phyloP scores from a whole-genome alignment of 2,329 filamentous ascomycete species.

The Annulohypoxylon truncatum region DNA sequence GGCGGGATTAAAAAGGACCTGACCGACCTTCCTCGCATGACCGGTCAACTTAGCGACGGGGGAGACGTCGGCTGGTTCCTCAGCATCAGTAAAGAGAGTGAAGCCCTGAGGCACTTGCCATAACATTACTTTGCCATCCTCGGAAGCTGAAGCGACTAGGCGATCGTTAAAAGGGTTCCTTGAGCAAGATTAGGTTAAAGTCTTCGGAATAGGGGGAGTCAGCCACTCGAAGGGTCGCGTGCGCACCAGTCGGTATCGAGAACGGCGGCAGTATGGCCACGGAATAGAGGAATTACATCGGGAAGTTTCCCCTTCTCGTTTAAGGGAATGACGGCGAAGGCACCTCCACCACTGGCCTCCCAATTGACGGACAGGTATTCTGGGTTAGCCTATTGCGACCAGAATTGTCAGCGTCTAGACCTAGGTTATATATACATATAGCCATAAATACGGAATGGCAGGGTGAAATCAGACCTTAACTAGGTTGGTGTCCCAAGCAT shows the following conservation, averaged over 20 bases:
- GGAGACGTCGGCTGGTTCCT: constrained; percentile 83
- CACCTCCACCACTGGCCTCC: constrained; percentile 95
- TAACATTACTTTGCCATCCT: constrained; percentile 96
- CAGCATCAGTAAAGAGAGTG: constrained; percentile 83
- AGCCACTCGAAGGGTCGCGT: constrained; percentile 38
- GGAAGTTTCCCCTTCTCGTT: constrained; percentile 90
- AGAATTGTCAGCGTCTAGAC: constrained; percentile 33
- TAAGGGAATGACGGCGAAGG: constrained; percentile 94
- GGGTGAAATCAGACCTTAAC: constrained; percentile 75
- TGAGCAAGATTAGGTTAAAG: constrained; percentile 49
- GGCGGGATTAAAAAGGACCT: constrained; percentile 96
- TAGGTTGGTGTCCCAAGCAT: constrained; percentile 99
- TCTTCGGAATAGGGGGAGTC: constrained; percentile 28
- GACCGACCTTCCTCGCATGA: constrained; percentile 95
- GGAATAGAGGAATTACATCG: constrained; percentile 92
- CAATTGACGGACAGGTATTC: constrained; percentile 98
- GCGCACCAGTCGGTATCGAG: constrained; percentile 95
- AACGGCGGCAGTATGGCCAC: constrained; percentile 94
- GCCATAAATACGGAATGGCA: constrained; percentile 5
- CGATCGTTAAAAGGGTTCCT: constrained; percentile 98
- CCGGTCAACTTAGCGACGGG: constrained; percentile 86
- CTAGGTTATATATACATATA: constrained; percentile 14
- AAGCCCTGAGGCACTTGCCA: constrained; percentile 95
- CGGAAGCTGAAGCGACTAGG: constrained; percentile 91
- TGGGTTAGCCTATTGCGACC: constrained; percentile 79